Evolutionary conservation across 768 basidiomycete genomes (phyloP).

Genomic region (Tricholoma saponaceum): DNA sequence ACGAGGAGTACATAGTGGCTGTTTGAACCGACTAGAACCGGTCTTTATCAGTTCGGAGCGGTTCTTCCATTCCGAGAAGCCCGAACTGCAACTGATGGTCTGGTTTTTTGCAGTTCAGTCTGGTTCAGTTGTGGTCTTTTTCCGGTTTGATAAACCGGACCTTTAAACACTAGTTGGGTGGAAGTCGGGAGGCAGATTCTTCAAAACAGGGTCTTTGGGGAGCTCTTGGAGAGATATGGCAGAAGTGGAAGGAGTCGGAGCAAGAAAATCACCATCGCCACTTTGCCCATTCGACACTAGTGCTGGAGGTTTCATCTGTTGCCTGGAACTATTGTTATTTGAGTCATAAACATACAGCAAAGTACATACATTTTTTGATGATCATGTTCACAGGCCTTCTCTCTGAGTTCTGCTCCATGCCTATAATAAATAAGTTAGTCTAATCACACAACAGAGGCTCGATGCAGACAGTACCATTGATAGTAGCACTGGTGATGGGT

Average conservation of each 20-base stretch:
- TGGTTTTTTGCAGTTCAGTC: no score
- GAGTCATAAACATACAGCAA: neutral
- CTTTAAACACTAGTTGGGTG: no score
- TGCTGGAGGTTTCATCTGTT: neutral
- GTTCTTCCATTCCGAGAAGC: no score
- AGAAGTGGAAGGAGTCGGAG: neutral
- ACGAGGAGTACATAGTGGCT: no score
- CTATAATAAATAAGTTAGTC: neutral
- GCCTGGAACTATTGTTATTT: neutral
- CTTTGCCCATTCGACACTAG: neutral
- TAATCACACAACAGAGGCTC: neutral
- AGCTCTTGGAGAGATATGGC: neutral
- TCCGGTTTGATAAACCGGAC: no score
- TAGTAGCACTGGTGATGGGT: conserved; percentile 2
- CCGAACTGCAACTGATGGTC: no score
- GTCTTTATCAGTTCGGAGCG: no score
- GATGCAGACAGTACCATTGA: neutral
- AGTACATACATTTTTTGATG: neutral
- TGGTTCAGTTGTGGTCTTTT: no score
- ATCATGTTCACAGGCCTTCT: conserved; percentile 1
- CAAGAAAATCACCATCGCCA: neutral
- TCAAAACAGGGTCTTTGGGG: neutral
- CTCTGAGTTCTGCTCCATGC: neutral
- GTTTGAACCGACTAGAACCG: no score
- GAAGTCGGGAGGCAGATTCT: neutral